Evolutionary conservation across 805 yeast species (phyloP), one percentile per base, ranked within the genome.

Genomic region (Metschnikowia similis): DNA sequence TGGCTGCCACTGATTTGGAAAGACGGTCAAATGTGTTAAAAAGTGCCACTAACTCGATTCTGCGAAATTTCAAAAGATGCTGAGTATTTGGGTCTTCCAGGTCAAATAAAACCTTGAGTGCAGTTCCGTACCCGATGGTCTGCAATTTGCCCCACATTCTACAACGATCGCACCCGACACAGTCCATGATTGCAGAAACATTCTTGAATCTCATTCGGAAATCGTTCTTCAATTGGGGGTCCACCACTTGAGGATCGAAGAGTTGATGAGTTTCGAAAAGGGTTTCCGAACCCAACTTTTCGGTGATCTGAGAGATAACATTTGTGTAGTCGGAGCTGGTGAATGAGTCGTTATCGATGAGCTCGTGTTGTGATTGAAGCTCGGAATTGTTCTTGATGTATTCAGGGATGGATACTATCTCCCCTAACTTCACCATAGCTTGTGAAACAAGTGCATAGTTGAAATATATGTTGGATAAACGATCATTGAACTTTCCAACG

Each of bases 101-200:
- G 65, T 92, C 98, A 65, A 94, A 89, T 51, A 94, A 72, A 26
- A 92, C 80, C 66, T 94, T 94, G 62, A 94, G 78, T 1, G 97
- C 96, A 8, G 99, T 94, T 16, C 97, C 99, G 66, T 94, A 94
- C 17, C 99, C 99, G 13, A 94, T 89, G 1, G 96, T 89, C 72
- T 94, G 99, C 30, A 94, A 81, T 67, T 94, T 94, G 8, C 99
- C 99, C 99, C 99, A 94, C 69, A 94, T 75, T 61, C 97, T 81
- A 67, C 99, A 94, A 64, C 97, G 79, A 65, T 94, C 99, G 73
- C 99, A 94, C 35, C 96, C 97, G 37, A 94, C 98, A 72, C 99
- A 94, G 66, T 92, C 97, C 97, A 94, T 94, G 40, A 94, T 82
- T 45, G 88, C 85, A 17, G 96, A 84, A 26, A 94, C 95, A 64